Evolutionary conservation across 1,284 basidiomycete genomes (phyloP).

Genomic region (Sanghuangporus baumii): DNA sequence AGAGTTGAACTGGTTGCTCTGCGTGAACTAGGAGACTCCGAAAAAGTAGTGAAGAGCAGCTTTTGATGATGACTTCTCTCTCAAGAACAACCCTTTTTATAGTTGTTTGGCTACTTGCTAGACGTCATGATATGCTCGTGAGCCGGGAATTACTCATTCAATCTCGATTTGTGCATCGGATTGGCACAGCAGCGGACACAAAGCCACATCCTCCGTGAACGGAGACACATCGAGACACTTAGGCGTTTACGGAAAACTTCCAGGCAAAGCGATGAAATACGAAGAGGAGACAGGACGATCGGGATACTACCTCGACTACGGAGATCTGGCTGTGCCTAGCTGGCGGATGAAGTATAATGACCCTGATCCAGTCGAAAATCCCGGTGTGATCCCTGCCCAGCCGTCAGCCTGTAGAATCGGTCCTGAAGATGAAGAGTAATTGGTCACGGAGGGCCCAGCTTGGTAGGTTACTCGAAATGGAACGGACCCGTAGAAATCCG

Average conservation of each 20-base stretch:
- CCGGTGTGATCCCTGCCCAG: not conserved
- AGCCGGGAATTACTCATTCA: not conserved
- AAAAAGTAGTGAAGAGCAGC: not conserved
- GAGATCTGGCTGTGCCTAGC: not conserved
- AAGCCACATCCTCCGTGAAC: not conserved
- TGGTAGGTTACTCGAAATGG: not conserved
- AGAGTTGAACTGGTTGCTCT: not conserved
- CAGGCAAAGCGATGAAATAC: not conserved
- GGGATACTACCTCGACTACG: not conserved
- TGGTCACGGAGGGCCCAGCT: not conserved
- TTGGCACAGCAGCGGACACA: not conserved
- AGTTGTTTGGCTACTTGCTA: not conserved
- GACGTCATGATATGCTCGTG: too few species aligned
- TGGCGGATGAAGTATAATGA: not conserved
- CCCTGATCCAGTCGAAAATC: not conserved
- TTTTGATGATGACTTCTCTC: not conserved
- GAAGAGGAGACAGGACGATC: not conserved
- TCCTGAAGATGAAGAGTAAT: not conserved
- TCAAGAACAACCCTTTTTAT: not conserved
- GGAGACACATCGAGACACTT: not conserved
- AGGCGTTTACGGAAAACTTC: slow-evolving; percentile 3
- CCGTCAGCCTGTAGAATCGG: not conserved
- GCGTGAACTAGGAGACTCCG: not conserved
- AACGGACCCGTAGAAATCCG: not conserved
- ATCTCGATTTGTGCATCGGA: not conserved